Conservation (phyloP, 306 rosid species). For the Oemleria cerasiformis region DNA sequence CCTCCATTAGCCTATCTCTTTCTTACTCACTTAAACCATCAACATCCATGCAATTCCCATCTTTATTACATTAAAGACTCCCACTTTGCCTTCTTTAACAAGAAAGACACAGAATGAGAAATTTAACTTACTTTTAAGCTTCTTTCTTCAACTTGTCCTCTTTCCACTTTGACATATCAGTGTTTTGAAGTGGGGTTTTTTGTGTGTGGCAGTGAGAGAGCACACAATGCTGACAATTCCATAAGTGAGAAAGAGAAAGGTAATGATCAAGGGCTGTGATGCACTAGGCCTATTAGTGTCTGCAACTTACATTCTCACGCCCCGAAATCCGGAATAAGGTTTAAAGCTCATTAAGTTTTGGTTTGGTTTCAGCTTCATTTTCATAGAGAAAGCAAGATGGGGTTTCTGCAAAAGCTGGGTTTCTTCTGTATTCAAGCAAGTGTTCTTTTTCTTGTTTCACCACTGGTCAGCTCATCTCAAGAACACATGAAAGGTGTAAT, state of each 20-base stretch:
- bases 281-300: slow-evolving; percentile 5
- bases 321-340: too few relatives aligned
- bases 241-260: not conserved
- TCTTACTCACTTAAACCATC: slow-evolving; percentile 24
- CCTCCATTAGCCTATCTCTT: slow-evolving; percentile 30
- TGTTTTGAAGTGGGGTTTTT: not conserved
- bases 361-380: not conserved
- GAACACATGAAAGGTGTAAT: slow-evolving; percentile 27
- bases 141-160: slow-evolving; percentile 11
- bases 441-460: slow-evolving; percentile 38
- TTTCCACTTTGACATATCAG: not conserved
- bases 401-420: slow-evolving; percentile 33
- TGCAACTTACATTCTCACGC: not conserved
- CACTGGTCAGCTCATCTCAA: slow-evolving; percentile 44
- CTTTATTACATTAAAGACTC: slow-evolving; percentile 19
- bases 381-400: slow-evolving; percentile 36
- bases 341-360: slow-evolving; percentile 11
- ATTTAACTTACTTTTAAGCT: not conserved
- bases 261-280: slow-evolving; percentile 1
- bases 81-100: slow-evolving; percentile 23
- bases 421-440: slow-evolving; percentile 38
- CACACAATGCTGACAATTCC: slow-evolving; percentile 5
- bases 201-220: slow-evolving; percentile 7
- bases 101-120: slow-evolving; percentile 11
- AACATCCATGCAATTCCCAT: slow-evolving; percentile 41